Evolutionary conservation across 345 rosid species (phyloP).

Genomic region (Brassica juncea): DNA sequence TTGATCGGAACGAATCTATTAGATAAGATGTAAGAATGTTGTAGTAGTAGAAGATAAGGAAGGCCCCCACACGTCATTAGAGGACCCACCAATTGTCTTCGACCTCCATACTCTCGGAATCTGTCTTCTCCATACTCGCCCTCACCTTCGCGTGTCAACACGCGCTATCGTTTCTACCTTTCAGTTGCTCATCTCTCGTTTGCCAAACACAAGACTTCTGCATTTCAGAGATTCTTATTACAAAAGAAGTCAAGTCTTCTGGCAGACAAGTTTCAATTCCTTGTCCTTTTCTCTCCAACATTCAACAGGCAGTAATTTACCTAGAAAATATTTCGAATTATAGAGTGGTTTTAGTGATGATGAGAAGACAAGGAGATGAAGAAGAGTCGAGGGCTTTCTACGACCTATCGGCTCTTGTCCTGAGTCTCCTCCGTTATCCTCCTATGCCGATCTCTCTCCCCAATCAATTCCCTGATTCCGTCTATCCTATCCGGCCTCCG

Average conservation of each 20-base stretch:
- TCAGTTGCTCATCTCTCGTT: background rate
- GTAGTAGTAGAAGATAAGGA: conserved; percentile 30
- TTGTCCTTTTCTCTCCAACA: background rate
- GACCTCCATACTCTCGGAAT: background rate
- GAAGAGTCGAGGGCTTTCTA: conserved; percentile 51
- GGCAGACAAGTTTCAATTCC: background rate
- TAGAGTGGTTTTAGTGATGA: conserved; percentile 21
- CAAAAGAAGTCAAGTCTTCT: background rate
- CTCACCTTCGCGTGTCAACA: background rate
- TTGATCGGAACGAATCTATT: conserved; percentile 22
- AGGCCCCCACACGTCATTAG: conserved; percentile 22
- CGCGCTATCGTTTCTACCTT: background rate
- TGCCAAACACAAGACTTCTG: conserved; percentile 24
- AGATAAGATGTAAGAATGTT: conserved; percentile 15
- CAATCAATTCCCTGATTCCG: conserved; percentile 38
- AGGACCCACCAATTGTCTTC: conserved; percentile 19
- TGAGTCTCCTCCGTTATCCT: conserved; percentile 70
- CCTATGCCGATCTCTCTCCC: conserved; percentile 59
- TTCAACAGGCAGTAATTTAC: no score
- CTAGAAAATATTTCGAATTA: background rate
- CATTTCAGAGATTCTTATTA: background rate
- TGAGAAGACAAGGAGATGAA: conserved; percentile 59
- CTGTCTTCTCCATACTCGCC: background rate
- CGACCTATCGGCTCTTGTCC: conserved; percentile 68
- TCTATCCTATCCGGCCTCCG: background rate